Percentiles rank a stretch among this genome's conserved stretches.
Conservation (phyloP, 208 protist genomes). For the Entamoeba histolytica region DNA sequence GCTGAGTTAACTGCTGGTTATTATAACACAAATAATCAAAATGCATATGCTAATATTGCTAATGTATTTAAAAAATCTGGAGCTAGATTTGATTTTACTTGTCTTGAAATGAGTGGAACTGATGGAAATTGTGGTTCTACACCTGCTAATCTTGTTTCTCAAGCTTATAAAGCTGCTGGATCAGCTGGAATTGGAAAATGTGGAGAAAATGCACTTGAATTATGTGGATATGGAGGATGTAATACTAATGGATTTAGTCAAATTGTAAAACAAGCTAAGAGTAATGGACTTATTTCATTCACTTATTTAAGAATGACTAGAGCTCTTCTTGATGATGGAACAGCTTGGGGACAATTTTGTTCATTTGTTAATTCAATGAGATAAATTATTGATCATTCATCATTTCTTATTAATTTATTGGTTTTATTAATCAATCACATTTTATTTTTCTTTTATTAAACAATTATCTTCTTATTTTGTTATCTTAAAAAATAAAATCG, state of each 20-base stretch:
- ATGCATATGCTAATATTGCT: constrained; percentile 18
- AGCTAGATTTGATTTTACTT: constrained; percentile 30
- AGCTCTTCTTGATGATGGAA: not conserved
- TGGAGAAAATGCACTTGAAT: not conserved
- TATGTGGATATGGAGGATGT: not conserved
- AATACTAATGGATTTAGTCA: not conserved
- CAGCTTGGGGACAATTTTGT: not conserved
- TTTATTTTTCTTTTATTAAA: no score
- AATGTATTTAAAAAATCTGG: constrained; percentile 13
- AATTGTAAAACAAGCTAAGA: not conserved
- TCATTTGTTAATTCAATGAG: not conserved
- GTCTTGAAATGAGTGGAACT: constrained; percentile 32
- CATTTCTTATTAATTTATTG: no score
- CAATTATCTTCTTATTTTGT: no score
- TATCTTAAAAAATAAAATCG: no score
- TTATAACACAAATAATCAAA: constrained; percentile 31
- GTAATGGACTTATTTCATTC: not conserved
- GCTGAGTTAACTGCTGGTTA: constrained; percentile 47
- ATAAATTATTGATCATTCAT: not conserved
- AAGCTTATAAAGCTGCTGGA: not conserved
- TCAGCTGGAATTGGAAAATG: not conserved
- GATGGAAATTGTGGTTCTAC: not conserved
- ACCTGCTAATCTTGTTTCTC: not conserved
- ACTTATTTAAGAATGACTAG: not conserved
- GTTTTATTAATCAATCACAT: no score